Base-by-base conservation (phyloP, 192 early-diverging fungal species). In the Coemansia reversa region DNA sequence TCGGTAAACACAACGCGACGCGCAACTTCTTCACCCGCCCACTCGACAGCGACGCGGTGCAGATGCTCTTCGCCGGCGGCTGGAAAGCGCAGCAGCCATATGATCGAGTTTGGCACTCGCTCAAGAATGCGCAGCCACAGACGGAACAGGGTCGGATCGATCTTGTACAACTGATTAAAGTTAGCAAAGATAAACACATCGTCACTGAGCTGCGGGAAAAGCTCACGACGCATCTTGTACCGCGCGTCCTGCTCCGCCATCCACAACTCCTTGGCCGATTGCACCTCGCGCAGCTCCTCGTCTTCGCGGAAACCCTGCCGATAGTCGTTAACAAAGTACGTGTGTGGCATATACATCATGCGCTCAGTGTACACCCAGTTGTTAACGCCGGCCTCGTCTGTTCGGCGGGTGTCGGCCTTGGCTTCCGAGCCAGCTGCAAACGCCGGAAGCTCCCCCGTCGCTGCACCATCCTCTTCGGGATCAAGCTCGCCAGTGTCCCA, bases 141-240 rank as follows among this genome's bases (percentile, higher is more conserved):
- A 11, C 84, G 84, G 74, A 96, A 96, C 24, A 91, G 92, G 4
- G 79, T 74, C 7, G 95, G 95, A 42, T 97, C 95, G 53, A 96
- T 87, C 89, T 97, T 97, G 83, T 97, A 97, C 8, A 95, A 83
- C 83, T 97, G 95, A 75, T 97, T 97, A 68, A 97, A 96, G 76
- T 94, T 95, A 57, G 95, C 94, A 88, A 92, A 95, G 55, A 97
- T 95, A 19, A 94, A 88, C 19, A 86, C 86, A 73, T 93, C 87
- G 69, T 94, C 92, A 19, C 83, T 72, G 45, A 96, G 56, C 42
- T 84, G 75, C 27, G 95, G 94, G 57, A 97, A 97, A 28, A 95
- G 66, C 67, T 93, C 89, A 51, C 83, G 83, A 27, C 95, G 88
- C 92, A 95, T 94, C 53, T 86, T 83, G 82, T 89, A 88, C 33